phyloP scores from a whole-genome alignment of 805 yeast species.

The Wickerhamiella dianesei region DNA sequence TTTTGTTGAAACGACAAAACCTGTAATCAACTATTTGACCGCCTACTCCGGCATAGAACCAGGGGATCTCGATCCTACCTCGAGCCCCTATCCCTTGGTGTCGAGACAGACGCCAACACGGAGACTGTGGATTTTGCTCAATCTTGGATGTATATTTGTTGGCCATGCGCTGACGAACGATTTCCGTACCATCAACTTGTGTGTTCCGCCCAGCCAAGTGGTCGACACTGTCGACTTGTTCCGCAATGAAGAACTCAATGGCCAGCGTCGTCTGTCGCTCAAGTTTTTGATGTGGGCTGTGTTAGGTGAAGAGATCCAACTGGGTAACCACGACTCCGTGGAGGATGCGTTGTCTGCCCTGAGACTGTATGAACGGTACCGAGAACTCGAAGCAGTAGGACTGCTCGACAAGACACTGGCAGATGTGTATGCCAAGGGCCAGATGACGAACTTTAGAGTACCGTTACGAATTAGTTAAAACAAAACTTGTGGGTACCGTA shows the following conservation, averaged over 20 bases:
- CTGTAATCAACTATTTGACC: slow-evolving; percentile 73
- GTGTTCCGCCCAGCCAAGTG: slow-evolving; percentile 74
- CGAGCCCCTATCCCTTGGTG: slow-evolving; percentile 57
- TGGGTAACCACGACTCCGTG: slow-evolving; percentile 90
- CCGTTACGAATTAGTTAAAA: slow-evolving; percentile 6
- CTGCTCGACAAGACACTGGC: slow-evolving; percentile 49
- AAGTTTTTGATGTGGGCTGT: slow-evolving; percentile 76
- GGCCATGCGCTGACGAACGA: slow-evolving; percentile 92
- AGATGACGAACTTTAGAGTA: slow-evolving; percentile 24
- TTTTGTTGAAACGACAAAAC: slow-evolving; percentile 56
- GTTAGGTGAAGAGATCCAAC: slow-evolving; percentile 64
- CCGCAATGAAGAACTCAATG: slow-evolving; percentile 47
- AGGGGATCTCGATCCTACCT: slow-evolving; percentile 68
- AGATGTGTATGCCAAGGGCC: slow-evolving; percentile 42
- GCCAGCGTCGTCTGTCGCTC: slow-evolving; percentile 63
- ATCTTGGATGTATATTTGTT: slow-evolving; percentile 79
- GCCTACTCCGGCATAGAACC: slow-evolving; percentile 86
- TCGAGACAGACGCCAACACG: slow-evolving; percentile 73
- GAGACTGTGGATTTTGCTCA: slow-evolving; percentile 76
- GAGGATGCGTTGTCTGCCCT: slow-evolving; percentile 91
- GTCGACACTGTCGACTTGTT: slow-evolving; percentile 78
- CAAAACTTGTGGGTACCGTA: no score
- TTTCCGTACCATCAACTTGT: slow-evolving; percentile 82
- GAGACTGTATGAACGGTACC: slow-evolving; percentile 55
- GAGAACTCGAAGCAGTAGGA: slow-evolving; percentile 45